These are phyloP conservation scores for Racocetra persica DNA, from an alignment of 371 early-diverging fungal species.

Conservation along the genomic window DNA sequence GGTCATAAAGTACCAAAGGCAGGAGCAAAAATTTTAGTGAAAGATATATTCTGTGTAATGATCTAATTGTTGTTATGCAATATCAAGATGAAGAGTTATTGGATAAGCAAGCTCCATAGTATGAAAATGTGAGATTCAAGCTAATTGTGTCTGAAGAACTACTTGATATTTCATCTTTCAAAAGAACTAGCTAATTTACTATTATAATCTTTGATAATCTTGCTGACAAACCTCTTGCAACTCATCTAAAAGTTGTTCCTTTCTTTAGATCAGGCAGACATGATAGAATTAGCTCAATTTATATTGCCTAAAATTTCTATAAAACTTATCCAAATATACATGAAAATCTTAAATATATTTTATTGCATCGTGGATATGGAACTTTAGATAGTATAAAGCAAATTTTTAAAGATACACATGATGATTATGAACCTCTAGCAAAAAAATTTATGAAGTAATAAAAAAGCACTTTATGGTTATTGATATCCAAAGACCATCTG, in stretches of 20 bases:
- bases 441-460: neutral
- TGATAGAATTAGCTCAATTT: neutral
- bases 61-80: conserved; percentile 31
- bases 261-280: conserved; percentile 3
- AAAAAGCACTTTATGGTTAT: neutral
- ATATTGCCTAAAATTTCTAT: too few relatives aligned
- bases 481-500: neutral
- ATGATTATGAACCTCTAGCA: neutral
- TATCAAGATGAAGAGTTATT: too few relatives aligned
- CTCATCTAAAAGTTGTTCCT: conserved; percentile 2
- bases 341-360: neutral
- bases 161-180: conserved; percentile 3
- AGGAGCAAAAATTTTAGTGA: too few relatives aligned
- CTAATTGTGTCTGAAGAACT: neutral
- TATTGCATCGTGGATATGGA: conserved; percentile 22
- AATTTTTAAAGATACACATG: neutral
- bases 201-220: conserved; percentile 25
- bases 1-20: too few relatives aligned
- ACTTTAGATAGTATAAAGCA: conserved; percentile 23
- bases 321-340: too few relatives aligned
- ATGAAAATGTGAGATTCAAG: neutral
- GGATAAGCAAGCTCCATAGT: neutral
- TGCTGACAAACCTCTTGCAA: neutral
- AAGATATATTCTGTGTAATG: neutral
- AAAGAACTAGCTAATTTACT: conserved; percentile 24